Evolutionary conservation across 768 basidiomycete genomes (phyloP), one percentile per base, ranked within the genome.

Genomic region (Hygrocybe coccinea): DNA sequence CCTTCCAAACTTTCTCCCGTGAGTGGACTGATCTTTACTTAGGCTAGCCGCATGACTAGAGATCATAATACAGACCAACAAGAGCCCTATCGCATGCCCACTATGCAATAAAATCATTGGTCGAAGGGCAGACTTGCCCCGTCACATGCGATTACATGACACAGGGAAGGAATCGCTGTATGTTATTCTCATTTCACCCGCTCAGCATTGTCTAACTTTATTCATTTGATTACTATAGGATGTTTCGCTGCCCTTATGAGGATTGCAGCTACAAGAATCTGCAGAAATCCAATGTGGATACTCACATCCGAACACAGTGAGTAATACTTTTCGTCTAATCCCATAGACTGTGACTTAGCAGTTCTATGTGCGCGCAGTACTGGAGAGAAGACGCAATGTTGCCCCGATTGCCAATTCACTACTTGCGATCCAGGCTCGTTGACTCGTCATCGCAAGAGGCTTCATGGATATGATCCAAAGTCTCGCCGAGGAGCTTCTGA

Each of bases 291-390:
- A 73, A 73, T 45, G 45, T 73, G 3, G 62, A 63, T 17, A 70
- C 69, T n/a, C 71, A 73, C 56, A 60, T 65, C 24, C 58, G 60
- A 38, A 68, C 56, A 29, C 71, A 73, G 70, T 71, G 55, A 59
- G 66, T 62, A 39, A 12, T 5, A 9, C 38, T 36, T 3, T 10
- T 33, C 12, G 15, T 35, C 37, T 1, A 1, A 15, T 39, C 4
- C 54, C 5, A 15, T n/a, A 24, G 22, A 8, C 37, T 38, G 50
- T 56, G 15, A 57, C 36, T 36, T 4, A 46, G n/a, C 44, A 17
- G 29, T 19, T 38, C 39, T 38, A 41, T 38, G 29, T 25, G 41
- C 10, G 8, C 1, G 29, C 36, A 72, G 70, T 47, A 69, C 67
- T 24, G 66, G 67, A 3, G 60, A 65, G 21, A 66, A 67, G 53